phyloP scores from a whole-genome alignment of 2,329 filamentous ascomycete genomes.

The Penicillium occitanis region DNA sequence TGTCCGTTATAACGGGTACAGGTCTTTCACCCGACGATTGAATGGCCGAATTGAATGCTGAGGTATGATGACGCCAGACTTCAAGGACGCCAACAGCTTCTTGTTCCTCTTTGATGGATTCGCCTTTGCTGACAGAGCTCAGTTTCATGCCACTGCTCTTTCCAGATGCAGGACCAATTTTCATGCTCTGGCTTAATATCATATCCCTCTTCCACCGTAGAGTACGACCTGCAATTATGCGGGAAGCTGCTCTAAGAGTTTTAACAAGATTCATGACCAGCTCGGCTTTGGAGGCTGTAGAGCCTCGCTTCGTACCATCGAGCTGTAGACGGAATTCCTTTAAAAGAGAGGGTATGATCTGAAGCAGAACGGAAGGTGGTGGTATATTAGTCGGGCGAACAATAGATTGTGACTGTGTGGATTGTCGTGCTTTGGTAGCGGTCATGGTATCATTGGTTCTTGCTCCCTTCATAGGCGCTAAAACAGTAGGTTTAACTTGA shows the following conservation, averaged over 20 bases:
- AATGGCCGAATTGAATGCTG: constrained; percentile 66
- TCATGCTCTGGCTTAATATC: constrained; percentile 81
- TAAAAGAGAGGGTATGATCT: constrained; percentile 71
- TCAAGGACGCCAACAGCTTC: constrained; percentile 76
- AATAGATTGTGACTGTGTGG: constrained; percentile 20
- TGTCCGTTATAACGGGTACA: constrained; percentile 70
- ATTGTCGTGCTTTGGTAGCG: constrained; percentile 9
- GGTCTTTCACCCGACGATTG: constrained; percentile 39
- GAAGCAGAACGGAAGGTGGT: constrained; percentile 78
- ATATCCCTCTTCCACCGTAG: constrained; percentile 88
- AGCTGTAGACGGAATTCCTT: constrained; percentile 63
- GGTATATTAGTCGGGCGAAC: constrained; percentile 80
- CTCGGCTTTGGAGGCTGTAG: constrained; percentile 37
- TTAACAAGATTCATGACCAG: constrained; percentile 31
- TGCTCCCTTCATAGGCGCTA: neutral
- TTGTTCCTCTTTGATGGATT: constrained; percentile 78
- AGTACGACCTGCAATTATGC: constrained; percentile 79
- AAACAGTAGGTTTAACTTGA: neutral
- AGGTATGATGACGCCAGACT: constrained; percentile 73
- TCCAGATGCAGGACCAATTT: constrained; percentile 72
- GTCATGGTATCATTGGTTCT: neutral
- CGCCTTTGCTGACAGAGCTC: constrained; percentile 76
- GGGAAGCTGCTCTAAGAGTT: constrained; percentile 62
- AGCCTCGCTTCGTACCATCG: constrained; percentile 63
- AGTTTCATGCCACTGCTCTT: constrained; percentile 87